A percentile compares a stretch with the other conserved stretches of the same genome.
Conservation (phyloP, 495 filamentous ascomycete species). For the Aspergillus mulundensis region DNA sequence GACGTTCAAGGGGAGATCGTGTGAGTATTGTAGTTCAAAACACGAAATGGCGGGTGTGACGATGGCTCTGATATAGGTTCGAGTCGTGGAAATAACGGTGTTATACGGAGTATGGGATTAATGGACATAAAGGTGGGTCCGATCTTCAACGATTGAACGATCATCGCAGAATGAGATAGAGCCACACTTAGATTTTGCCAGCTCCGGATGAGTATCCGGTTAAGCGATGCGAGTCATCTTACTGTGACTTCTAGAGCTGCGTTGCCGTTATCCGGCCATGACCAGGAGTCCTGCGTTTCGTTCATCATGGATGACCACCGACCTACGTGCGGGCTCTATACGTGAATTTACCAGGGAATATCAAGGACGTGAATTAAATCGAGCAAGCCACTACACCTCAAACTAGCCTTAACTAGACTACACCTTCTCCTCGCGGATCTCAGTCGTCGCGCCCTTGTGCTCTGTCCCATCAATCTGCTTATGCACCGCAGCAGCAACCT, state of each 20-base stretch:
- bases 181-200: no score
- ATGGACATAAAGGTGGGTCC: not conserved
- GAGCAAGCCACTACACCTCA: not conserved
- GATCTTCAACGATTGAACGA: not conserved
- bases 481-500: slow-evolving; percentile 44
- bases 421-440: slow-evolving; percentile 10
- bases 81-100: not conserved
- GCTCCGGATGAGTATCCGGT: no score
- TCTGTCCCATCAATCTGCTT: slow-evolving; percentile 30
- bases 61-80: not conserved
- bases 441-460: slow-evolving; percentile 6
- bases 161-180: not conserved
- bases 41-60: not conserved
- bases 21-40: no score
- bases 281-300: not conserved
- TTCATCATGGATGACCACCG: not conserved
- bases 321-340: not conserved
- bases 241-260: not conserved
- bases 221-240: no score
- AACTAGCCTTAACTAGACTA: not conserved
- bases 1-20: not conserved
- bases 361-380: not conserved
- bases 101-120: not conserved
- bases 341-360: no score
- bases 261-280: not conserved